Percentiles rank a stretch among this genome's conserved stretches.
Conservation (phyloP, 23 red algal genomes). For the Gracilariopsis chorda region DNA sequence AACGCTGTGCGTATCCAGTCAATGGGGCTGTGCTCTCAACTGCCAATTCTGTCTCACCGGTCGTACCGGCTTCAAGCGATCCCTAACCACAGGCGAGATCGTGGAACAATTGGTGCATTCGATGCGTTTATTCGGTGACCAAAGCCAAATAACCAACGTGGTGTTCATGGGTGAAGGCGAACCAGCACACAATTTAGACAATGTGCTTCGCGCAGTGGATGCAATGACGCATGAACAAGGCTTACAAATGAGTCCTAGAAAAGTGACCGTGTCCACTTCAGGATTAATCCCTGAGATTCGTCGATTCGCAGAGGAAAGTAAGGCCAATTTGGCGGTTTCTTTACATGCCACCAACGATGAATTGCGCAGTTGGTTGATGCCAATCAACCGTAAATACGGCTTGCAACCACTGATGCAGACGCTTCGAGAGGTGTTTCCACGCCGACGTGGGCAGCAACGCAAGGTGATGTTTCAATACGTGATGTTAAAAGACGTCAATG, state of each 20-base stretch:
- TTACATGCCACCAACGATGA: conserved; percentile 94
- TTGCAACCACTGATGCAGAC: conserved; percentile 69
- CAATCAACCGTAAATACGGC: conserved; percentile 98
- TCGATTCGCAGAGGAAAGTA: conserved; percentile 68
- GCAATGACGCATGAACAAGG: conserved; percentile 70
- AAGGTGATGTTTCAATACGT: conserved; percentile 98
- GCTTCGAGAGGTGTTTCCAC: conserved; percentile 80
- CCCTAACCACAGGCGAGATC: conserved; percentile 85
- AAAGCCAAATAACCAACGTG: conserved; percentile 73
- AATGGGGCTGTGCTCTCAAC: conserved; percentile 88
- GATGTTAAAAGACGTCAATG: conserved; percentile 88
- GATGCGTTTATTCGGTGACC: conserved; percentile 54
- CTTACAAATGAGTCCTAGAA: conserved; percentile 85
- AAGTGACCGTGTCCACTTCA: conserved; percentile 95
- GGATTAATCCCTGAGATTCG: conserved; percentile 94
- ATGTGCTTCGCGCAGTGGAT: conserved; percentile 78
- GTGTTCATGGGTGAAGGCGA: conserved; percentile 99
- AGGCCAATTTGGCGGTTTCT: conserved; percentile 85
- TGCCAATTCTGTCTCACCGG: conserved; percentile 98
- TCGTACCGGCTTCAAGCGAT: conserved; percentile 68
- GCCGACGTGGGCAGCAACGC: conserved; percentile 24
- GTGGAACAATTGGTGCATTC: conserved; percentile 90
- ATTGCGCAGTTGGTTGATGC: conserved; percentile 91
- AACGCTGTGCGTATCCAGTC: conserved; percentile 88
- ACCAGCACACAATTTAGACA: conserved; percentile 88